These are phyloP conservation scores for Hypoxylon crocopeplum DNA, from an alignment of 495 filamentous ascomycete genomes.

Conservation along the genomic window DNA sequence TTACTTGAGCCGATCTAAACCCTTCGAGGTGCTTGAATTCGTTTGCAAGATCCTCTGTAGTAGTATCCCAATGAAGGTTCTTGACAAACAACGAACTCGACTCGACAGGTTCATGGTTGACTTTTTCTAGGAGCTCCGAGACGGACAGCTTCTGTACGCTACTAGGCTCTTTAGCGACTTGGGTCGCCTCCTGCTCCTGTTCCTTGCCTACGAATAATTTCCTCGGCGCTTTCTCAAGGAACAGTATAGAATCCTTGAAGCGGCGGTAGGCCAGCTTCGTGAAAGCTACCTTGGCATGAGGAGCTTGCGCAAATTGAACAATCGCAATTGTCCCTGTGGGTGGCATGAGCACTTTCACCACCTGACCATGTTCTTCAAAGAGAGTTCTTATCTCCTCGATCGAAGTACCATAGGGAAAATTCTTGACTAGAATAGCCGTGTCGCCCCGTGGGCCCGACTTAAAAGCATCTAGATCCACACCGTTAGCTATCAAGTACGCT, in stretches of 20 bases:
- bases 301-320: conserved; percentile 78
- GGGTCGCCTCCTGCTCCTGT: conserved; percentile 19
- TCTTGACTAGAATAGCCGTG: conserved; percentile 90
- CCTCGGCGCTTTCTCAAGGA: conserved; percentile 91
- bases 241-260: conserved; percentile 89
- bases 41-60: conserved; percentile 71
- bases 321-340: conserved; percentile 92
- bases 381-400: conserved; percentile 68
- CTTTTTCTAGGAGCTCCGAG: conserved; percentile 63
- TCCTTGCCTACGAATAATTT: conserved; percentile 69
- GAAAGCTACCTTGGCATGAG: conserved; percentile 83
- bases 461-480: conserved; percentile 91
- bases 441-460: conserved; percentile 82
- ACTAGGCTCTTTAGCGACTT: conserved; percentile 35
- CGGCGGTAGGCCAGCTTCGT: conserved; percentile 82
- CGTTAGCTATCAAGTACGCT: conserved; percentile 82
- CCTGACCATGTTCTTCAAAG: conserved; percentile 74
- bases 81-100: conserved; percentile 87
- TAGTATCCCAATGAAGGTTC: conserved; percentile 93
- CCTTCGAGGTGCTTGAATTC: conserved; percentile 82
- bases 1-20: conserved; percentile 82
- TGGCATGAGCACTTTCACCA: conserved; percentile 84
- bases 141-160: conserved; percentile 51
- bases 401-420: conserved; percentile 84
- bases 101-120: conserved; percentile 59